Conservation (phyloP, 2,329 filamentous ascomycete genomes). For the Aquanectria penicillioides region DNA sequence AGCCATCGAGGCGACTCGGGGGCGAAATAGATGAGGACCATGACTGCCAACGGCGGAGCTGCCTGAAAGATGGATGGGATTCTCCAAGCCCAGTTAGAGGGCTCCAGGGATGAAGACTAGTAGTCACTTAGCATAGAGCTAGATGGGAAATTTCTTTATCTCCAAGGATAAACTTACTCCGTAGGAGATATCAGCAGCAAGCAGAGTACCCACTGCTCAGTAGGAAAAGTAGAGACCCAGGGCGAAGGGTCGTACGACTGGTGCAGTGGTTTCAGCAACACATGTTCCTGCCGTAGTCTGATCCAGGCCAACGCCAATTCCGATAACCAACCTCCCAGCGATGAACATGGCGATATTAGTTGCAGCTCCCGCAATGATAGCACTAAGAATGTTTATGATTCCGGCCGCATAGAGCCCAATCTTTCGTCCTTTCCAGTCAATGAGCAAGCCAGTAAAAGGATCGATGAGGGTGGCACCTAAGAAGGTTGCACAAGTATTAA, state of each 20-base stretch:
- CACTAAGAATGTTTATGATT: slow-evolving; percentile 10
- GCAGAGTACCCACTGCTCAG: not conserved
- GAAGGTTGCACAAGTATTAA: slow-evolving; percentile 17
- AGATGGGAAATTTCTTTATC: accelerated
- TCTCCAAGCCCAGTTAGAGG: slow-evolving; percentile 13
- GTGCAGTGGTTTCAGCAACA: not conserved
- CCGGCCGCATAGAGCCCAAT: slow-evolving; percentile 1
- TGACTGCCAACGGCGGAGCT: not conserved
- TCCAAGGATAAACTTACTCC: not conserved
- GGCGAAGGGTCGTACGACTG: not conserved
- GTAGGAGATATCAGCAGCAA: not conserved
- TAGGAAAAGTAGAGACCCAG: slow-evolving; percentile 5
- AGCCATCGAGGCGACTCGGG: slow-evolving; percentile 25
- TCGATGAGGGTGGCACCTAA: slow-evolving; percentile 9
- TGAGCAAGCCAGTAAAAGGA: slow-evolving; percentile 23
- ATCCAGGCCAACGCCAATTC: not conserved
- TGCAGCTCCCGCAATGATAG: slow-evolving; percentile 8
- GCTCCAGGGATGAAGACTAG: not conserved
- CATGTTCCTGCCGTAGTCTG: not conserved
- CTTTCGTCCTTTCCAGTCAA: slow-evolving; percentile 28
- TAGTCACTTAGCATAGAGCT: not conserved
- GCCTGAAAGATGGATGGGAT: slow-evolving; percentile 16
- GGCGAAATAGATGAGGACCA: slow-evolving; percentile 3
- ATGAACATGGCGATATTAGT: slow-evolving; percentile 22
- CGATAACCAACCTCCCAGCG: slow-evolving; percentile 7